A percentile compares a stretch with the other conserved stretches of the same genome.
Evolutionary conservation across 768 basidiomycete genomes (phyloP).

Genomic region (Leccinellum albellum): DNA sequence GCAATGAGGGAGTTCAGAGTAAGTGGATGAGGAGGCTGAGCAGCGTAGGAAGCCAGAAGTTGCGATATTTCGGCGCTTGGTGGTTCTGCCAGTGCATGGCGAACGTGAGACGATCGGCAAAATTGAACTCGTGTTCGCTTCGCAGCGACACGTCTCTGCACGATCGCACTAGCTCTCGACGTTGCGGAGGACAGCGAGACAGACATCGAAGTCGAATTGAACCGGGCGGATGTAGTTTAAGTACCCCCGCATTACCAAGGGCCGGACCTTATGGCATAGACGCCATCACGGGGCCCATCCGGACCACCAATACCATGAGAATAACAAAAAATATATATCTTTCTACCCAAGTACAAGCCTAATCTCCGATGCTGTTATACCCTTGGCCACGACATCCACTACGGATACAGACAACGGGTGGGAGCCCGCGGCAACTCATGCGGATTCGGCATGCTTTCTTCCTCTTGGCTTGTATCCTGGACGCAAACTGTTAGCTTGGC

Average conservation of each 20-base stretch:
- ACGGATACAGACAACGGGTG: background rate
- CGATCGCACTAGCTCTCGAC: conserved; percentile 1
- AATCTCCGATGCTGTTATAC: conserved; percentile 7
- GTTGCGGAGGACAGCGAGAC: background rate
- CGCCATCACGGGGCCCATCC: background rate
- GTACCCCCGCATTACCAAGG: background rate
- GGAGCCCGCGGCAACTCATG: conserved; percentile 3
- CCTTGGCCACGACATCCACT: background rate
- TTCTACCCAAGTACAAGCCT: conserved; percentile 20
- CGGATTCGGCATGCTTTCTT: conserved; percentile 20
- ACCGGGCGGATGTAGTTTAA: background rate
- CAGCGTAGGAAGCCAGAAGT: conserved; percentile 59
- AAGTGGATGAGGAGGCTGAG: conserved; percentile 62
- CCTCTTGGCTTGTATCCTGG: conserved; percentile 25
- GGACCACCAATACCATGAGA: conserved; percentile 5
- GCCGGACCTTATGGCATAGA: background rate
- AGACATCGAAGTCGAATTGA: background rate
- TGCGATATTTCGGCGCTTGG: conserved; percentile 51
- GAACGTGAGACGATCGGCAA: conserved; percentile 25
- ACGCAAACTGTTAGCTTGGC: background rate
- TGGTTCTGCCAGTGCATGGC: conserved; percentile 43
- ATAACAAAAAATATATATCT: conserved; percentile 25
- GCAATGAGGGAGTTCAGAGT: conserved; percentile 72
- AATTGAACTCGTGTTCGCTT: conserved; percentile 6
- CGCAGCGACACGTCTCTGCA: background rate